These are phyloP conservation scores for Mycena crocata DNA, from an alignment of 768 basidiomycete genomes.

Conservation along the genomic window DNA sequence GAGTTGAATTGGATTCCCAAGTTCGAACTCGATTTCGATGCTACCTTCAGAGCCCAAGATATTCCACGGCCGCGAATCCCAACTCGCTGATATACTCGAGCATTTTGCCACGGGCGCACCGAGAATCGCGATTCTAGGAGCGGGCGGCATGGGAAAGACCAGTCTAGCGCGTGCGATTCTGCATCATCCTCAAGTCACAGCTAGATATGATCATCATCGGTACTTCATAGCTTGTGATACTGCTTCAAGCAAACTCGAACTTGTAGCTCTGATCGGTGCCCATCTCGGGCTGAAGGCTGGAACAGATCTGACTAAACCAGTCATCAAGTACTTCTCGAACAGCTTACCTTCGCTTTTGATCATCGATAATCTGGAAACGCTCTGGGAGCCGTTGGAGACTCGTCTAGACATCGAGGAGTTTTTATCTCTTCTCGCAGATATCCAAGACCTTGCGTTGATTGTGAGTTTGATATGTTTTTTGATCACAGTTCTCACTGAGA, in stretches of 20 bases:
- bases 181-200: background rate
- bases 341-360: background rate
- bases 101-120: background rate
- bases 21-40: slow-evolving; percentile 3
- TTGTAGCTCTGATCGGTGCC: background rate
- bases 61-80: too few species aligned
- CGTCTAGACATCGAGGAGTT: background rate
- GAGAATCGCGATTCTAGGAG: slow-evolving; percentile 5
- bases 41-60: slow-evolving; percentile 1
- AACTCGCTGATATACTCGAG: background rate
- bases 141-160: too few species aligned
- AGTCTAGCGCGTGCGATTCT: background rate
- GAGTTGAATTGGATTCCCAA: background rate
- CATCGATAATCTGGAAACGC: slow-evolving; percentile 6
- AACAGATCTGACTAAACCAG: background rate
- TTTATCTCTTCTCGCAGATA: background rate
- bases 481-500: too few species aligned
- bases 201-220: background rate
- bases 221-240: slow-evolving; percentile 7
- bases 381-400: background rate
- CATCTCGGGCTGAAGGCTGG: background rate
- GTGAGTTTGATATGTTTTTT: background rate
- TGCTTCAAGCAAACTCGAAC: background rate
- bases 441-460: background rate
- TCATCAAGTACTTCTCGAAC: background rate